These are phyloP conservation scores for Andrographis paniculata DNA, from an alignment of 305 asterid genomes.

Conservation along the genomic window DNA sequence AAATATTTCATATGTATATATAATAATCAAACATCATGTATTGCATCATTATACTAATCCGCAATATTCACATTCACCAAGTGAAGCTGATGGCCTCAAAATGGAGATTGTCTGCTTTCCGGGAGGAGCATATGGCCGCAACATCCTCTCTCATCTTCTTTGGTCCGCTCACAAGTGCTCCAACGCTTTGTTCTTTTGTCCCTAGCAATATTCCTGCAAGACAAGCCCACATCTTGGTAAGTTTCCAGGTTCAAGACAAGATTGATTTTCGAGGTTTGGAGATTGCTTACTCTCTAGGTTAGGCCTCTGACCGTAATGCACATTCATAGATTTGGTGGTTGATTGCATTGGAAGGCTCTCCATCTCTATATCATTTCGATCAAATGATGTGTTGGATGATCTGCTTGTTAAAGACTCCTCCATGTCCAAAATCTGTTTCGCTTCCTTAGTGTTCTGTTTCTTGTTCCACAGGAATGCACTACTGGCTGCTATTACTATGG, in stretches of 20 bases:
- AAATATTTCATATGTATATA: too few relatives aligned
- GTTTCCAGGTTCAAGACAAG: background rate
- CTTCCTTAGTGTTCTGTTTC: conserved; percentile 36
- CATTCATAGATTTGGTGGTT: conserved; percentile 34
- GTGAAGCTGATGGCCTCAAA: conserved; percentile 76
- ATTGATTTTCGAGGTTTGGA: background rate
- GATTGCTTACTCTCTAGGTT: conserved; percentile 41
- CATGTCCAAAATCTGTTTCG: conserved; percentile 28
- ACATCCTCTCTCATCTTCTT: conserved; percentile 73
- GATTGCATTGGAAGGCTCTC: conserved; percentile 55
- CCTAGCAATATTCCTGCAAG: conserved; percentile 50
- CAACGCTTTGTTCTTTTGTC: conserved; percentile 58
- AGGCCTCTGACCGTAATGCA: conserved; percentile 55
- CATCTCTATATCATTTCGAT: conserved; percentile 36
- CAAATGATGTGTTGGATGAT: conserved; percentile 25
- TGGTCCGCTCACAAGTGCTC: conserved; percentile 77
- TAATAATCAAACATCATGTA: too few relatives aligned
- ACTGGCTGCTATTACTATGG: conserved; percentile 38
- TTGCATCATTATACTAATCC: background rate
- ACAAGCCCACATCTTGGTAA: background rate
- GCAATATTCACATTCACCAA: conserved; percentile 24
- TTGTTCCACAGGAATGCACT: conserved; percentile 57
- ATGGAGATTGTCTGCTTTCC: conserved; percentile 49
- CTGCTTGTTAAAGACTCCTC: conserved; percentile 24
- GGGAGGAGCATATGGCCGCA: conserved; percentile 72